Conservation (phyloP, 2,329 filamentous ascomycete species). For the Pseudocercospora cruenta region DNA sequence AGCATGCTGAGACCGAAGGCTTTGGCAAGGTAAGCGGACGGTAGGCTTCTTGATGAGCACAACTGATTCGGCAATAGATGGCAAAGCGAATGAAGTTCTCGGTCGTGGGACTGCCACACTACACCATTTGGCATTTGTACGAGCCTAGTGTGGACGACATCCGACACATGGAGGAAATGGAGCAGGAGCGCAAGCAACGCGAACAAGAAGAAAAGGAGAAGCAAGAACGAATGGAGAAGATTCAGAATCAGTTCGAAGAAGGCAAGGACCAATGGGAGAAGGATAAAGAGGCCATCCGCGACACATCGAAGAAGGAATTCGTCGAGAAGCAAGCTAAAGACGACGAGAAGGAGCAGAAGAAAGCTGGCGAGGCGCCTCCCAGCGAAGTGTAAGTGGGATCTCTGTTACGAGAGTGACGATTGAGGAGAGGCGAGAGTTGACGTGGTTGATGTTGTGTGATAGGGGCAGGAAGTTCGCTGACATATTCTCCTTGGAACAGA, state of each 20-base stretch:
- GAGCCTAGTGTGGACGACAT: constrained; percentile 98
- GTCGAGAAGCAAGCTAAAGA: constrained; percentile 38
- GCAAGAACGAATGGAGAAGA: constrained; percentile 72
- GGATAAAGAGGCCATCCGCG: constrained; percentile 79
- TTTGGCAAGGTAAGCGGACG: constrained; percentile 81
- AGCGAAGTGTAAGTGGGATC: constrained; percentile 30
- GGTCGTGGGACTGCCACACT: constrained; percentile 92
- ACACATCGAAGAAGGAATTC: constrained; percentile 62
- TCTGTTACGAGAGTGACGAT: not conserved
- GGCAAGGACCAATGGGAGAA: constrained; percentile 85
- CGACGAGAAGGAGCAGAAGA: constrained; percentile 13
- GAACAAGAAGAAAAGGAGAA: constrained; percentile 80
- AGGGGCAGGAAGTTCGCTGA: constrained; percentile 34
- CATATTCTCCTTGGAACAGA: constrained; percentile 29
- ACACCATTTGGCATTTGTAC: constrained; percentile 99
- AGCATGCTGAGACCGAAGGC: constrained; percentile 96
- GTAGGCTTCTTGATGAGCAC: constrained; percentile 8
- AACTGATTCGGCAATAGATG: constrained; percentile 69
- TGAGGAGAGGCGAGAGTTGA: constrained; percentile 15
- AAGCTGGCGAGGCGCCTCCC: constrained; percentile 18
- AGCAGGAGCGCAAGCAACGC: constrained; percentile 76
- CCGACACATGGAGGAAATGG: constrained; percentile 98
- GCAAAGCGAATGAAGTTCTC: constrained; percentile 94
- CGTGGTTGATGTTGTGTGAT: constrained; percentile 18
- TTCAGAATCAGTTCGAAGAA: constrained; percentile 77